Conservation (phyloP, 2,329 filamentous ascomycete genomes). For the Cadophora sp. region DNA sequence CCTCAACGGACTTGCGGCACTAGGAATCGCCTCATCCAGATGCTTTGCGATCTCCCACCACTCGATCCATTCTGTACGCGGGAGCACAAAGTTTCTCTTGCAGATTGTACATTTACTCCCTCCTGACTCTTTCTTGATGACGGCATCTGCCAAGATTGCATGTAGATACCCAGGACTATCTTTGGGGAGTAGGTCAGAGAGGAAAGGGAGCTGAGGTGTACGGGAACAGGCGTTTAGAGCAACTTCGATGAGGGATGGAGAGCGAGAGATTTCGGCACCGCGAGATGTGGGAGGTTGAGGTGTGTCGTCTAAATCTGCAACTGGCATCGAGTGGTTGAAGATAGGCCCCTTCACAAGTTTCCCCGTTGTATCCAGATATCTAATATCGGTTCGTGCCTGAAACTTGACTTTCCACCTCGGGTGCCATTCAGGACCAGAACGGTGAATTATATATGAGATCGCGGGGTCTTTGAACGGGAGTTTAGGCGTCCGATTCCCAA, state of each 20-base stretch:
- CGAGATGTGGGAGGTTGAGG: constrained; percentile 34
- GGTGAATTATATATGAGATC: constrained; percentile 9
- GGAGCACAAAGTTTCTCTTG: constrained; percentile 54
- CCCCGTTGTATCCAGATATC: constrained; percentile 42
- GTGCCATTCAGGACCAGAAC: constrained; percentile 27
- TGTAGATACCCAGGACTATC: constrained; percentile 37
- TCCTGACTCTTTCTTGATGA: constrained; percentile 55
- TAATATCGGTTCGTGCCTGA: constrained; percentile 40
- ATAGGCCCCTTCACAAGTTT: constrained; percentile 40
- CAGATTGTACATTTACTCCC: constrained; percentile 61
- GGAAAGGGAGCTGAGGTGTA: constrained; percentile 30
- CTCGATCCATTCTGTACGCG: constrained; percentile 66
- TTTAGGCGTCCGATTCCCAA: constrained; percentile 20
- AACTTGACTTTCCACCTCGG: constrained; percentile 40
- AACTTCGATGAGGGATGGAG: constrained; percentile 44
- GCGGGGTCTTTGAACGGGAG: constrained; percentile 14
- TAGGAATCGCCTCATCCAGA: constrained; percentile 28
- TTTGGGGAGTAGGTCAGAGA: constrained; percentile 35
- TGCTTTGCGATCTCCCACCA: constrained; percentile 57
- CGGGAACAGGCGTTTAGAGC: constrained; percentile 40
- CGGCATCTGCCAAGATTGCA: constrained; percentile 32
- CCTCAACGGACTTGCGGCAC: constrained; percentile 36
- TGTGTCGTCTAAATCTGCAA: constrained; percentile 31
- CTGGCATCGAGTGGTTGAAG: constrained; percentile 32
- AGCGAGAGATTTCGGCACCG: constrained; percentile 34